phyloP scores from a whole-genome alignment of 1,284 basidiomycete genomes.

The Leccinum proximum region DNA sequence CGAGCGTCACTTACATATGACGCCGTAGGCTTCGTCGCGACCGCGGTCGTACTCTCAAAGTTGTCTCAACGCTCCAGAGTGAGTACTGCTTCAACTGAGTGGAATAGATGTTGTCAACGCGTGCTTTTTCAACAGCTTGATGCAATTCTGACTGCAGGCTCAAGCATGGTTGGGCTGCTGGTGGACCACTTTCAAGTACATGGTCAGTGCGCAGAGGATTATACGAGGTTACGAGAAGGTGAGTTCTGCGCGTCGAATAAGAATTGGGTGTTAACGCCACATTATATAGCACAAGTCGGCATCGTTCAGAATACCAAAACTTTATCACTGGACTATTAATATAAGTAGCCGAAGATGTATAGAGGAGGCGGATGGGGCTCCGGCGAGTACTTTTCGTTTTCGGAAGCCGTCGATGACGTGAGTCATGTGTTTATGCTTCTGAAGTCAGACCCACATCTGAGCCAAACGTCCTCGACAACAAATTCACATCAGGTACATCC shows the following conservation, averaged over 20 bases:
- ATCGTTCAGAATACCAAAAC: constrained; percentile 39
- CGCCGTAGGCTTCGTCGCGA: no score
- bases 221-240: neutral
- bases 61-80: no score
- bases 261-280: no score
- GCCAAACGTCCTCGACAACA: constrained; percentile 7
- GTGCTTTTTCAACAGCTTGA: no score
- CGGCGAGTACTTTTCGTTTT: no score
- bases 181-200: neutral
- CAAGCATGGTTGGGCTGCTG: neutral
- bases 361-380: constrained; percentile 29
- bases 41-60: no score
- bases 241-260: neutral
- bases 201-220: neutral
- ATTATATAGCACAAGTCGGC: constrained; percentile 16
- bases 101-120: no score
- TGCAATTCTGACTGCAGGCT: no score
- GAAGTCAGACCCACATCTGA: neutral
- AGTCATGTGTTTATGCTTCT: no score
- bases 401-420: no score
- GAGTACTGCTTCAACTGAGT: no score
- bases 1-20: no score
- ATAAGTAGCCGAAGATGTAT: constrained; percentile 32
- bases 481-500: constrained; percentile 23
- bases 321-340: constrained; percentile 39